These are phyloP conservation scores for Erigeron canadensis DNA, from an alignment of 129 eudicot species.

Conservation along the genomic window DNA sequence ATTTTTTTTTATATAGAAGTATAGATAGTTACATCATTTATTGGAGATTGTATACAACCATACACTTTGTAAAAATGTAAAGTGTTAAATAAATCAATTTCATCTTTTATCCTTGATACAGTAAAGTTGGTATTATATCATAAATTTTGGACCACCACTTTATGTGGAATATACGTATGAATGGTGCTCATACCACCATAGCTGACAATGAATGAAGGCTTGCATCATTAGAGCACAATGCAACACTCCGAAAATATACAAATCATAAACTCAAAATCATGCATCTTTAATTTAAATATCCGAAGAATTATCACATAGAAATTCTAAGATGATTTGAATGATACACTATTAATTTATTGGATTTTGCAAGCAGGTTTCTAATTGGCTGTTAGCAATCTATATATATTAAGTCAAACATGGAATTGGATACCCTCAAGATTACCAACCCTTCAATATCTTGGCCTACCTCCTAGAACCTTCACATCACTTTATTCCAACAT, in stretches of 20 bases:
- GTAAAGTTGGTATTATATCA: background rate
- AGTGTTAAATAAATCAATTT: background rate
- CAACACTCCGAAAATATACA: background rate
- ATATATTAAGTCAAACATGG: conserved; percentile 26
- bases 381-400: background rate
- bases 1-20: too few species aligned
- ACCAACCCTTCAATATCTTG: conserved; percentile 13
- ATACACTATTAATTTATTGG: background rate
- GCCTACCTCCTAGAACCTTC: conserved; percentile 19
- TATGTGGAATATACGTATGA: conserved; percentile 20
- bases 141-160: conserved; percentile 35
- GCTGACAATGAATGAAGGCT: conserved; percentile 4
- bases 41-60: background rate
- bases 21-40: background rate
- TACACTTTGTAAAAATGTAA: background rate
- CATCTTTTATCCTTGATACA: conserved; percentile 4
- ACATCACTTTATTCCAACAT: conserved; percentile 29
- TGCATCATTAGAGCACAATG: background rate
- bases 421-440: conserved; percentile 27
- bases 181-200: conserved; percentile 22
- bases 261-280: too few species aligned
- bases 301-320: background rate
- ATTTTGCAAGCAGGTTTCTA: too few species aligned
- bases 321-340: background rate
- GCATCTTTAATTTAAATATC: background rate